phyloP scores from a whole-genome alignment of 2,329 filamentous ascomycete genomes.

The Nemania bipapillata region DNA sequence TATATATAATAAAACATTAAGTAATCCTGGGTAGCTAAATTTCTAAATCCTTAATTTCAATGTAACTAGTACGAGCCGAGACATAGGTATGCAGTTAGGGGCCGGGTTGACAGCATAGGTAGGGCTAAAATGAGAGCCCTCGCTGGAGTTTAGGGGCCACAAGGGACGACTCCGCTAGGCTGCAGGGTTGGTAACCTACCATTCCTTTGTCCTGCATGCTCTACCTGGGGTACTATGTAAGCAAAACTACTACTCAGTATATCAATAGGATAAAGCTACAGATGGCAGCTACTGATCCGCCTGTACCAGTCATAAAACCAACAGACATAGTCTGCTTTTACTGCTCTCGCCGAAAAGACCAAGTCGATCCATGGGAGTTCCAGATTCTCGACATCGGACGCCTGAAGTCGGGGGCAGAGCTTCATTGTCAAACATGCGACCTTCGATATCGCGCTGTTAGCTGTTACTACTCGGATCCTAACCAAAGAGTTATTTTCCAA shows the following conservation, averaged over 20 bases:
- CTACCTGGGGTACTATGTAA: too few species aligned
- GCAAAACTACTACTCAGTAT: background rate
- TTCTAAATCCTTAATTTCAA: too few species aligned
- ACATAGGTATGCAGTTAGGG: too few species aligned
- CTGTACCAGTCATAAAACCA: conserved; percentile 19
- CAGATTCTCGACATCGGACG: conserved; percentile 25
- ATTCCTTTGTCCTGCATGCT: too few species aligned
- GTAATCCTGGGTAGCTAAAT: too few species aligned
- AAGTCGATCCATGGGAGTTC: conserved; percentile 23
- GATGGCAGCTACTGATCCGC: conserved; percentile 20
- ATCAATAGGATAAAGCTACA: background rate
- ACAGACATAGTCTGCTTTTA: conserved; percentile 26
- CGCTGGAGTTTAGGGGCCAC: conserved; percentile 16
- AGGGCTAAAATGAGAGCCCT: background rate
- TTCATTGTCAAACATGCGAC: conserved; percentile 22
- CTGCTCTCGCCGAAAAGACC: conserved; percentile 21
- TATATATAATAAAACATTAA: too few species aligned
- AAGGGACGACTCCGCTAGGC: background rate
- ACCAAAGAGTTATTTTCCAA: conserved; percentile 26
- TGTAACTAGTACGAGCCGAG: too few species aligned
- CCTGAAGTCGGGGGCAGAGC: conserved; percentile 13
- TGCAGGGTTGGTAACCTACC: background rate
- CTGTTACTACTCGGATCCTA: conserved; percentile 11
- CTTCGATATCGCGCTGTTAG: conserved; percentile 25
- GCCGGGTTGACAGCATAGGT: background rate